Conservation (phyloP, 148 eudicot species). For the Spergularia marina region DNA sequence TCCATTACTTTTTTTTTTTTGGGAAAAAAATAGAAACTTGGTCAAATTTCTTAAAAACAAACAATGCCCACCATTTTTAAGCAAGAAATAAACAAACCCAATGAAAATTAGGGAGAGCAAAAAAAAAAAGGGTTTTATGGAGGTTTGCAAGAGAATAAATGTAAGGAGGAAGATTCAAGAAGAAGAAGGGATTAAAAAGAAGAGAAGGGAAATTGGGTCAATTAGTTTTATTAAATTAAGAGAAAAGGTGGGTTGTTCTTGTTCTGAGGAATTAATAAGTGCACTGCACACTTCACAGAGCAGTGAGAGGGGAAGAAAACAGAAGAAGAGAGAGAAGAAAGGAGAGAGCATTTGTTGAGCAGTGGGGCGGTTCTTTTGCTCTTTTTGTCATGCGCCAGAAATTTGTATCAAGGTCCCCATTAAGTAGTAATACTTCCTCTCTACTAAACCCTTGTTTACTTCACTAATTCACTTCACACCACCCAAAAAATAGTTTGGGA, state of each 20-base stretch:
- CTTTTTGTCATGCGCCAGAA: constrained; percentile 19
- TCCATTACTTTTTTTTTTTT: constrained; percentile 3
- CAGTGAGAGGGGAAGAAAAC: not conserved
- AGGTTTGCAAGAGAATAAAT: not conserved
- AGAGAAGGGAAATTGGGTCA: not conserved
- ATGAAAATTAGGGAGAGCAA: not conserved
- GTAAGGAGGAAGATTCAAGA: constrained; percentile 20
- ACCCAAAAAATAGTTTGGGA: constrained; percentile 13
- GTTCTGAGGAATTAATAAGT: not conserved
- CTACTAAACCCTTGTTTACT: too few relatives aligned
- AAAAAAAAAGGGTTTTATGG: not conserved
- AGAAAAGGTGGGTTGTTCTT: not conserved
- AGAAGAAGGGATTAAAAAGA: not conserved
- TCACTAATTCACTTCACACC: constrained; percentile 4
- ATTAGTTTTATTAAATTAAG: not conserved
- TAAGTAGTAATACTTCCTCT: not conserved
- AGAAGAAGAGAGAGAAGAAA: not conserved
- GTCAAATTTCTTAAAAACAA: constrained; percentile 7
- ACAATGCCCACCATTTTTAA: constrained; percentile 16
- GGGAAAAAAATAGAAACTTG: not conserved
- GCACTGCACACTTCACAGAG: not conserved
- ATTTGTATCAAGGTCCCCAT: not conserved
- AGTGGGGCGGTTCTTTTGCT: constrained; percentile 22
- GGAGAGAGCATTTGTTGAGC: not conserved
- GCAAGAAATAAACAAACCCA: not conserved